phyloP scores from a whole-genome alignment of 2,329 filamentous ascomycete genomes.

The Ceratocystis colombiana region DNA sequence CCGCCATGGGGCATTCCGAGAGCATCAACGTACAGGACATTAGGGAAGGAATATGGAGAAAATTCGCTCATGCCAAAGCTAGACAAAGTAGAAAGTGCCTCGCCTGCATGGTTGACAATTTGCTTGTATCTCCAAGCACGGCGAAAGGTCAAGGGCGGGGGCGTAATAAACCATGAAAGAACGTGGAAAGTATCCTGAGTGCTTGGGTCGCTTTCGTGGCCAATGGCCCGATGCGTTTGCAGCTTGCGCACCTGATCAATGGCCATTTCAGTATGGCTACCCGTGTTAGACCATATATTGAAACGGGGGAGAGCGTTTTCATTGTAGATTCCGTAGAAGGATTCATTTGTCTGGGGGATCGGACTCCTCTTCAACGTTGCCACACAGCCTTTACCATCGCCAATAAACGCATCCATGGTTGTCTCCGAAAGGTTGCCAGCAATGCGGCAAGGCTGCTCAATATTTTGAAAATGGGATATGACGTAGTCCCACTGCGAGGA shows the following conservation, averaged over 20 bases:
- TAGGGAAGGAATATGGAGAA: conserved; percentile 25
- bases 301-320: conserved; percentile 11
- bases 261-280: conserved; percentile 17
- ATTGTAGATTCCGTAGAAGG: conserved; percentile 12
- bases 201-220: conserved; percentile 12
- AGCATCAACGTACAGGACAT: conserved; percentile 25
- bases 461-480: conserved; percentile 34
- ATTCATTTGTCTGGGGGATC: conserved; percentile 16
- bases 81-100: conserved; percentile 20
- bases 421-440: conserved; percentile 29
- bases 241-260: conserved; percentile 20
- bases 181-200: conserved; percentile 19
- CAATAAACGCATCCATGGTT: conserved; percentile 30
- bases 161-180: conserved; percentile 20
- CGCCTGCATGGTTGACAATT: conserved; percentile 16
- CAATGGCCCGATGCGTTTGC: conserved; percentile 18
- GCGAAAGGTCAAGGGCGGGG: conserved; percentile 10
- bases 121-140: conserved; percentile 14
- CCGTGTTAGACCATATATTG: conserved; percentile 18
- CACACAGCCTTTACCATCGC: conserved; percentile 29
- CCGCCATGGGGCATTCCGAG: conserved; percentile 22
- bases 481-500: conserved; percentile 32
- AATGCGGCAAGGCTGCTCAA: conserved; percentile 28
- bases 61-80: conserved; percentile 25
- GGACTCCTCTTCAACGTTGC: conserved; percentile 23